These are phyloP conservation scores for Rhynchospora pubera DNA, from an alignment of 176 grass and related monocot species.

Conservation along the genomic window DNA sequence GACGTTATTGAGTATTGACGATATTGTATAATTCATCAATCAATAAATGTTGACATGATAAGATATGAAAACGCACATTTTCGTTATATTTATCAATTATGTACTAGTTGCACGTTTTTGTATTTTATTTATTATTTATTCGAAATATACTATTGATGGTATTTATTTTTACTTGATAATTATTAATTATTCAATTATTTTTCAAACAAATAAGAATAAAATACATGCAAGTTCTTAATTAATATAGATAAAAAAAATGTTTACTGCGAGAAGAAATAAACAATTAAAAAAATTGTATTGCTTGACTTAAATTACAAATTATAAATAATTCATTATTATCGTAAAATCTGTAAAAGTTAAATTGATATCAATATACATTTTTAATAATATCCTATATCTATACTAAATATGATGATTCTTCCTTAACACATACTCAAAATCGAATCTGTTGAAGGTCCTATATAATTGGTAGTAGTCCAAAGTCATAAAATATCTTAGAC, in stretches of 20 bases:
- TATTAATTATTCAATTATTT: not conserved
- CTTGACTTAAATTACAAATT: no score
- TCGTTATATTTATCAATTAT: not conserved
- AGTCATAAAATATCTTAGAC: not conserved
- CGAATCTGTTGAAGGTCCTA: not conserved
- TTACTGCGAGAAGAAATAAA: no score
- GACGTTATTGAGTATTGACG: not conserved
- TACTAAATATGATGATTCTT: not conserved
- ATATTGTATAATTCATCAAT: not conserved
- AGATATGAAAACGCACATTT: not conserved
- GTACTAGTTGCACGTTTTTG: not conserved
- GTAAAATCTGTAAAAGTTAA: no score
- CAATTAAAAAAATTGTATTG: no score
- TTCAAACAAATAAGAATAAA: not conserved
- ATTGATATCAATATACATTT: no score
- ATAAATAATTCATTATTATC: no score
- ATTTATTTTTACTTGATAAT: not conserved
- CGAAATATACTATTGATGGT: not conserved
- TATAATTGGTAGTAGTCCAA: not conserved
- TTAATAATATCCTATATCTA: no score
- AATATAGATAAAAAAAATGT: no score
- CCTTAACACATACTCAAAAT: not conserved
- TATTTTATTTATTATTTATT: not conserved
- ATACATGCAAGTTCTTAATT: no score
- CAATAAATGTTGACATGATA: not conserved